Conservation (phyloP, 371 early-diverging fungal genomes). For the Circinella minor region DNA sequence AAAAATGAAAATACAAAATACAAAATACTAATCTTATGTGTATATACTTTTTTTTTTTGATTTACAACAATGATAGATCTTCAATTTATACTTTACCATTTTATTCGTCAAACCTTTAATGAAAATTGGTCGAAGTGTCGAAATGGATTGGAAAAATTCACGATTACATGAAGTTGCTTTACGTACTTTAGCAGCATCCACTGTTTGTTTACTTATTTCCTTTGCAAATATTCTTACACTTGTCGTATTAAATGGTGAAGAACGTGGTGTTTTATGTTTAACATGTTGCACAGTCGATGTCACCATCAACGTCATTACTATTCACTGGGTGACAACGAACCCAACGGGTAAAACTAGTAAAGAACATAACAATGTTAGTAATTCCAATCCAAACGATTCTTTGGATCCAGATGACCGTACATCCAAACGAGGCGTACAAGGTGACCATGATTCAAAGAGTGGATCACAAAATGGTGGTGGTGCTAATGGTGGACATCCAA, state of each 20-base stretch:
- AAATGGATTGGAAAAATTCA: conserved; percentile 42
- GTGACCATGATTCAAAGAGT: not conserved
- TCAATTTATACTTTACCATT: conserved; percentile 53
- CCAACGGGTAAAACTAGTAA: conserved; percentile 18
- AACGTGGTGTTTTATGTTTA: conserved; percentile 58
- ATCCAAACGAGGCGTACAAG: not conserved
- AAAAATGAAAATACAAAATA: too few species aligned
- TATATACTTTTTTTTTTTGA: not conserved
- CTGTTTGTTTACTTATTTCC: conserved; percentile 50
- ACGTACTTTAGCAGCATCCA: conserved; percentile 54
- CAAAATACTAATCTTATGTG: not conserved
- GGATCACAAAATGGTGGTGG: not conserved
- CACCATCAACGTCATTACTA: conserved; percentile 56
- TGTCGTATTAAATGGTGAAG: conserved; percentile 44
- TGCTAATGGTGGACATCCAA: not conserved
- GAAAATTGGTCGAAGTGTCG: conserved; percentile 29
- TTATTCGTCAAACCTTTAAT: conserved; percentile 52
- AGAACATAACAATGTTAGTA: conserved; percentile 6
- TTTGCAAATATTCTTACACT: conserved; percentile 54
- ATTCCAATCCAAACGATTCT: conserved; percentile 5
- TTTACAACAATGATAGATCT: conserved; percentile 27
- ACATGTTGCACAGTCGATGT: conserved; percentile 62
- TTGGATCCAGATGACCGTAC: not conserved
- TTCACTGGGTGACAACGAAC: conserved; percentile 50
- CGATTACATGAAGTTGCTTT: conserved; percentile 52